Conservation (phyloP, 2,329 filamentous ascomycete genomes). For the Hypoxylon sp. region DNA sequence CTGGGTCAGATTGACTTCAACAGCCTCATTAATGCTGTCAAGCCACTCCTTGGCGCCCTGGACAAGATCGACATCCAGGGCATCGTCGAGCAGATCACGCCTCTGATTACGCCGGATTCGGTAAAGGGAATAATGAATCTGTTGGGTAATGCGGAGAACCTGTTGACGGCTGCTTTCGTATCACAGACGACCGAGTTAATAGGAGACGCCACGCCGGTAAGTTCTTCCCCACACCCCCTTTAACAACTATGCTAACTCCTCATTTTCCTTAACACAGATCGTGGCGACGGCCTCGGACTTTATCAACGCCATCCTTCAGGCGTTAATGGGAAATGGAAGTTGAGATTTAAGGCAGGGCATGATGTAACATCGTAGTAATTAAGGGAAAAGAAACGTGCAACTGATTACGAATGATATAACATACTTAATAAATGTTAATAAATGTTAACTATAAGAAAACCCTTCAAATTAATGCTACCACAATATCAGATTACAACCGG, state of each 20-base stretch:
- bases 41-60: conserved; percentile 57
- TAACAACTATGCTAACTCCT: conserved; percentile 18
- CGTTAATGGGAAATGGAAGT: conserved; percentile 43
- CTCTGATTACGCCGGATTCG: conserved; percentile 59
- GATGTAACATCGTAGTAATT: conserved; percentile 33
- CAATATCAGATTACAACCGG: too few relatives aligned
- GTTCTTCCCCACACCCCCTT: conserved; percentile 22
- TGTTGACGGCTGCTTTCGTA: conserved; percentile 59
- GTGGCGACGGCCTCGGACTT: conserved; percentile 53
- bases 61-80: conserved; percentile 58
- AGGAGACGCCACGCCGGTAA: conserved; percentile 60
- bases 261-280: conserved; percentile 38
- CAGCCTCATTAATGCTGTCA: conserved; percentile 55
- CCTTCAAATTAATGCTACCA: too few relatives aligned
- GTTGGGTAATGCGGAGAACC: conserved; percentile 57
- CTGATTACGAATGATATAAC: conserved; percentile 43
- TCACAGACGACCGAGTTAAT: conserved; percentile 61
- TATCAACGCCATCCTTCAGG: conserved; percentile 51
- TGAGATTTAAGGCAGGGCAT: conserved; percentile 5
- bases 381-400: conserved; percentile 28
- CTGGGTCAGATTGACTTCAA: conserved; percentile 55
- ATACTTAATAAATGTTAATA: conserved; percentile 49
- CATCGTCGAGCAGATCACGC: conserved; percentile 56
- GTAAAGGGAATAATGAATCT: conserved; percentile 57
- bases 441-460: too few relatives aligned